Evolutionary conservation across 2,329 filamentous ascomycete species (phyloP), one percentile per base, ranked within the genome.

Genomic region (Xylariaceae sp.): DNA sequence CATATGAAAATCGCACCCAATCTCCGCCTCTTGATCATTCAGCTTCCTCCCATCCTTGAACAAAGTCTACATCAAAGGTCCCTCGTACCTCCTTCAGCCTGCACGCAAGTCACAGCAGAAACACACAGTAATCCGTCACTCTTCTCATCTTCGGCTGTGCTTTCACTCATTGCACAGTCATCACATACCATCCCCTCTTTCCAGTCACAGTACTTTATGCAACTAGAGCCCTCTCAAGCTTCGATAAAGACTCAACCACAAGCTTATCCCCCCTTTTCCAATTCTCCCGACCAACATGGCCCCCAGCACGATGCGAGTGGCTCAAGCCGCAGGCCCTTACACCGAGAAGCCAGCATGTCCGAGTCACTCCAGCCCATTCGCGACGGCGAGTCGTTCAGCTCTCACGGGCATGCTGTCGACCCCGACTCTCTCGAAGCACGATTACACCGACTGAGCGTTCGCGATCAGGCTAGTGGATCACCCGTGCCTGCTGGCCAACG

Each of bases 181-280:
- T 53, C 55, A 48, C 44, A 48, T 37, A 42, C 39, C 48, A 48
- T 38, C 52, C 55, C 56, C 54, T 53, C 35, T 36, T 59, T 53
- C 56, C 52, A 50, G 54, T 50, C 57, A 61, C 60, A 59, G 60
- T 70, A 63, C 76, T 81, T 73, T 78, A 82, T 82, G 78, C 78
- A 80, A 69, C 69, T 66, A 73, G 73, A 71, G 70, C 67, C 66
- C 55, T 59, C 55, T 50, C 64, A 63, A 46, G 54, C 61, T 51
- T 50, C 48, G 43, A 45, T 48, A 34, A 43, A 53, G 38, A 43
- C 44, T 48, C 55, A 53, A 43, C 40, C 37, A 13, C 49, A 38
- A 51, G 62, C 51, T 60, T 57, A 54, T 51, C 47, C 63, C 45
- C 50, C 57, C 40, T 51, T 55, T 42, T 41, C 60, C 27, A 46